Evolutionary conservation across 768 basidiomycete genomes (phyloP).

Genomic region (Lactifluus pinguis): DNA sequence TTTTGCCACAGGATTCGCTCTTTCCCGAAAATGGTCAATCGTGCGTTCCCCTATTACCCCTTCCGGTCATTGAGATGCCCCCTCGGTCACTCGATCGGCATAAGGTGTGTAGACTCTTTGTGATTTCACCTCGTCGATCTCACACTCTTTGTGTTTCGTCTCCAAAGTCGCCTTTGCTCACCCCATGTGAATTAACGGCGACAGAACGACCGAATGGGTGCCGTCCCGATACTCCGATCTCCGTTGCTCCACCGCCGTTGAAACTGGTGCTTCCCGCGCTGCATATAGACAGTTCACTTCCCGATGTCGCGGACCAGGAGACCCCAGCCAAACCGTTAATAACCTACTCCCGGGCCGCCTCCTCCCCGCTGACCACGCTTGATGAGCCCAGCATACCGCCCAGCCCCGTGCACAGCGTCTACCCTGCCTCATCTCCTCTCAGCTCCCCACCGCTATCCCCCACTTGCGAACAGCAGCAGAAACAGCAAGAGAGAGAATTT

Average conservation of each 20-base stretch:
- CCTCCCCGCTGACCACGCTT: slow-evolving; percentile 1
- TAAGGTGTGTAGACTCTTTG: background rate
- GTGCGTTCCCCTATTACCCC: background rate
- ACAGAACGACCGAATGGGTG: background rate
- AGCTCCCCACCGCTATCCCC: slow-evolving; percentile 15
- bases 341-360: slow-evolving; percentile 2
- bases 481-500: background rate
- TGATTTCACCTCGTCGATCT: background rate
- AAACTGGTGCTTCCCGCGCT: background rate
- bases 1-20: background rate
- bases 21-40: background rate
- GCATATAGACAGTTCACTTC: background rate
- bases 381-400: background rate
- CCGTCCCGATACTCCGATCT: background rate
- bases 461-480: background rate
- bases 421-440: slow-evolving; percentile 11
- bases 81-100: background rate
- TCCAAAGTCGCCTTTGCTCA: background rate
- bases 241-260: background rate
- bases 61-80: background rate
- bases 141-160: background rate
- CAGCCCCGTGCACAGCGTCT: background rate
- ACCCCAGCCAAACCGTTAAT: background rate
- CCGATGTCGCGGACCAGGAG: background rate
- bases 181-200: background rate